Base-by-base conservation (phyloP, 345 rosid genomes). In the Aurinia saxatilis region DNA sequence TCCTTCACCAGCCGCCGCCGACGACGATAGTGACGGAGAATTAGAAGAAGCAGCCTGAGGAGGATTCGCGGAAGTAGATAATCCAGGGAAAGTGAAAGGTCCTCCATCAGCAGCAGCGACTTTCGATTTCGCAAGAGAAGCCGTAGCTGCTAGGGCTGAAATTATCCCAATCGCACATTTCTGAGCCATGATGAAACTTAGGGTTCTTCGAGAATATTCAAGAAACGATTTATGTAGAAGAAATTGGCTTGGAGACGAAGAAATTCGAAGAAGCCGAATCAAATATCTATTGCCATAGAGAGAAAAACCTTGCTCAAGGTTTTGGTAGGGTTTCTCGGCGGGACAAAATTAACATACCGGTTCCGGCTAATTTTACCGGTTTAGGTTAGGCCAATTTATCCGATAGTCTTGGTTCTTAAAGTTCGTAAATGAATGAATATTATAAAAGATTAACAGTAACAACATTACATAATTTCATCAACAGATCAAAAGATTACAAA, bases 71-170 rank as follows among this genome's bases (percentile, higher is more conserved):
- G 81, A 33, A 17, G 82, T 9, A 36, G 85, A 44, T 2, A 72
- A 9, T 31, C 80, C 62, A 49, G 84, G 49, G 49, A 85, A 80
- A 57, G 36, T 81, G 72, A 84, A 78, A 16, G 91, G 78, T 47
- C 84, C 90, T 47, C 84, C 90, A 27, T 93, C 97, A 2, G 97
- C 87, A 52, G 75, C 63, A 23, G 82, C 84, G 34, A 70, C 30
- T 50, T 62, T 74, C 4, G 76, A 53, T 45, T 79, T 77, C 13
- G 81, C 61, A 10, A 72, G 25, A 42, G 90, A 78, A 57, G 83
- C 78, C 5, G 97, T 74, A 34, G 88, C 88, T 16, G 88, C 85
- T 9, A 82, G 13, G 41, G 89, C 90, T 39, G 97, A 81, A 55
- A 90, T 73, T 12, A 87, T 19, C 23, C 96, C 88, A 30, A 78